These are phyloP conservation scores for Dictyostelium intermedium DNA, from an alignment of 78 protist genomes.

Conservation along the genomic window DNA sequence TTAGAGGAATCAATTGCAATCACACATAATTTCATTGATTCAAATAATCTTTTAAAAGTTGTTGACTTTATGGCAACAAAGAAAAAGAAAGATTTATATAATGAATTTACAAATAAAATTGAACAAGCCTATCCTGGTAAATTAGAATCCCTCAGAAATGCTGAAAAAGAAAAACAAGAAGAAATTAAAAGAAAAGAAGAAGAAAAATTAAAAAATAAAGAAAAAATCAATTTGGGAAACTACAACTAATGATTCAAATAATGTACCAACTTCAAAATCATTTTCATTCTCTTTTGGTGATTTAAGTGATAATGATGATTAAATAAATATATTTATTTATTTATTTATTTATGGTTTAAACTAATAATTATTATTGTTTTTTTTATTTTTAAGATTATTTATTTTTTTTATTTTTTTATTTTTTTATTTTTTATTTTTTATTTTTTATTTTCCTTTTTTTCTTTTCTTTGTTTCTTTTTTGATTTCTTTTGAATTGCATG, in stretches of 20 bases:
- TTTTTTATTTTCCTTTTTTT: not conserved
- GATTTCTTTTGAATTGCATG: conserved; percentile 4
- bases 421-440: not conserved
- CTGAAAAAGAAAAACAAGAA: not conserved
- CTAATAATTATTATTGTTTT: too few species aligned
- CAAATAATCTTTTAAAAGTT: conserved; percentile 28
- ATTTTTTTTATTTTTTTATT: not conserved
- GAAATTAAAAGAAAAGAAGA: not conserved
- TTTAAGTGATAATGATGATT: not conserved
- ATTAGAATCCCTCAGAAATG: not conserved
- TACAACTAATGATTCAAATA: not conserved
- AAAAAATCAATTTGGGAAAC: conserved; percentile 57
- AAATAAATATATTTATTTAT: too few species aligned
- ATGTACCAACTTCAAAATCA: not conserved
- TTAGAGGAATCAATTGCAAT: conserved; percentile 87
- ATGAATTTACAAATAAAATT: conserved; percentile 2
- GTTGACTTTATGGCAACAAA: conserved; percentile 56
- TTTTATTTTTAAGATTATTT: too few species aligned
- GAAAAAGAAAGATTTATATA: conserved; percentile 39
- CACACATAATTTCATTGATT: conserved; percentile 85
- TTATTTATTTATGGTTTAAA: too few species aligned
- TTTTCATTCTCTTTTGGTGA: conserved; percentile 34
- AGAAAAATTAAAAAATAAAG: conserved; percentile 6
- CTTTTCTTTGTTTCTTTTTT: conserved; percentile 43
- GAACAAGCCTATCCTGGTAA: conserved; percentile 38